Base-by-base conservation (phyloP, 345 rosid species). In the Syzygium aromaticum region DNA sequence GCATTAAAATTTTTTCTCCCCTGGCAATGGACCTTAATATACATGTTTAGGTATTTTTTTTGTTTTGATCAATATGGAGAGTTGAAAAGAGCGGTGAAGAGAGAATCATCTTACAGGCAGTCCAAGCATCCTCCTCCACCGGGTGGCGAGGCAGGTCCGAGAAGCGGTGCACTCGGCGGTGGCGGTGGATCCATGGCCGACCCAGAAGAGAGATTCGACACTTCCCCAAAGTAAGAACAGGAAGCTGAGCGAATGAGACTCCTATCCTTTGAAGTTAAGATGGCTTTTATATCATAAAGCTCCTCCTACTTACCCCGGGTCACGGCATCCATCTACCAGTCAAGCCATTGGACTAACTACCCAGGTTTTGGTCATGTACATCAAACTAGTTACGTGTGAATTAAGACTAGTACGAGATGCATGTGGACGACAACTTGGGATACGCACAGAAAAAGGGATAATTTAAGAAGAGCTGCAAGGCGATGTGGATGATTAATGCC, bases 101-200 rank as follows among this genome's bases (percentile, higher is more conserved):
- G 80, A 43, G 56, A 52, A 80, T 3, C 77, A 57, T 14, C 91
- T 93, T 89, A 92, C 97, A 92, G 91, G 78, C 86, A 87, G 83
- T 91, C 92, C 88, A 86, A 54, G 88, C 85, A 89, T 78, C 93
- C 95, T 40, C 89, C 89, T 22, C 73, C 89, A 21, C 88, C 90
- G 5, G 92, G 59, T 2, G 92, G 93, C 4, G 87, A 78, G 9
- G 92, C 73, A 5, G 91, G 90, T 4, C 86, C 52, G 5, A 93
- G 92, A 51, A 92, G 89, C 2, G 95, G 95, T 11, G 86, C 67
- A 83, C 88, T 89, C 63, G 93, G 61, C 3, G 93, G 93, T 0
- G 94, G 85, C 28, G 94, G 84, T 5, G 92, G 90, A 53, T 93
- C 94, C 93, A 93, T 93, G 27, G 33, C 86, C 77, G 86, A 77